Evolutionary conservation across 257 asterid genomes (phyloP).

Genomic region (Buddleja alternifolia): DNA sequence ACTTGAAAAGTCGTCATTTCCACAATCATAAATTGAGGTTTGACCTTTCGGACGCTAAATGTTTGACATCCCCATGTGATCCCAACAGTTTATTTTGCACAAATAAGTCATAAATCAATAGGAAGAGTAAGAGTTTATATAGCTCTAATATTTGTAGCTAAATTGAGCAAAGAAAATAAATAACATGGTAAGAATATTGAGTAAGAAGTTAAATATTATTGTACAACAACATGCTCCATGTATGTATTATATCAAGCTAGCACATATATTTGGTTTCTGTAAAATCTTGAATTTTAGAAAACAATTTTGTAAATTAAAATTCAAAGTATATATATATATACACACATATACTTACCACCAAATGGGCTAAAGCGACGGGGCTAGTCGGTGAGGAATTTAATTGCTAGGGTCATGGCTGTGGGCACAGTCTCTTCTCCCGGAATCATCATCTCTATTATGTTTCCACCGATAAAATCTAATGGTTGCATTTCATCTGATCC

Average conservation of each 20-base stretch:
- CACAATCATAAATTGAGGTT: constrained; percentile 44
- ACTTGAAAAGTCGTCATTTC: constrained; percentile 40
- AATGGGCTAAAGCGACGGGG: constrained; percentile 58
- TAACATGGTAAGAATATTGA: too few relatives aligned
- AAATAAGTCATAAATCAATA: constrained; percentile 19
- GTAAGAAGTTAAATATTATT: too few relatives aligned
- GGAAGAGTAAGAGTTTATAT: too few relatives aligned
- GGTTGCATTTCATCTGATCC: constrained; percentile 56
- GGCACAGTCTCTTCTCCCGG: constrained; percentile 97
- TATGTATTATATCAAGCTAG: too few relatives aligned
- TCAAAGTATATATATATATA: background rate
- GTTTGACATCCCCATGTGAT: constrained; percentile 35
- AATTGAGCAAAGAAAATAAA: too few relatives aligned
- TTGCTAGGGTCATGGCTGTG: constrained; percentile 78
- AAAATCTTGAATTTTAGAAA: background rate
- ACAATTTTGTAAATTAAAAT: background rate
- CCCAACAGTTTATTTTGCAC: constrained; percentile 42
- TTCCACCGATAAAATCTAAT: constrained; percentile 62
- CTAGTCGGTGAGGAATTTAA: constrained; percentile 71
- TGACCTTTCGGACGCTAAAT: constrained; percentile 50
- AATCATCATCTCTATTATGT: constrained; percentile 91
- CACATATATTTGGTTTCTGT: background rate
- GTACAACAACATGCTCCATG: too few relatives aligned
- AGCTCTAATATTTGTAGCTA: too few relatives aligned
- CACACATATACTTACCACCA: constrained; percentile 57